Conservation (phyloP, 2,329 filamentous ascomycete genomes). For the Claviceps purpurea region DNA sequence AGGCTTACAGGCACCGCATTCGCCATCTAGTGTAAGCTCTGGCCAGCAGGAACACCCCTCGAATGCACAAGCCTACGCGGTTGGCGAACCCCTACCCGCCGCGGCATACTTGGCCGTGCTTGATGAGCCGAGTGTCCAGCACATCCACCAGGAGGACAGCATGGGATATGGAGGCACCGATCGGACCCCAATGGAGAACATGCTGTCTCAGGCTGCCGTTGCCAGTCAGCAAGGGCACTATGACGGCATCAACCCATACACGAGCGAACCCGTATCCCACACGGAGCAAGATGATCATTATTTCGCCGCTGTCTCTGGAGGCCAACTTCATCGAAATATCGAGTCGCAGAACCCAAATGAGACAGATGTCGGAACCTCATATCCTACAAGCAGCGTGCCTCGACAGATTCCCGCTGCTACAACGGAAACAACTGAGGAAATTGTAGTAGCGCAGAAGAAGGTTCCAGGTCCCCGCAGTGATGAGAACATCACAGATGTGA, state of each 20-base stretch:
- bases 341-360: slow-evolving; percentile 1
- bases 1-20: slow-evolving; percentile 67
- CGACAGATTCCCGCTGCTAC: neutral
- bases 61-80: slow-evolving; percentile 47
- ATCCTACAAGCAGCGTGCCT: neutral
- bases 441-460: neutral
- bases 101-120: slow-evolving; percentile 18
- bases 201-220: slow-evolving; percentile 36
- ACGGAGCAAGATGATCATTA: slow-evolving; percentile 7
- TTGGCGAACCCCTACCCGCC: slow-evolving; percentile 38
- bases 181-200: slow-evolving; percentile 31
- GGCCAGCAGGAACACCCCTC: slow-evolving; percentile 29
- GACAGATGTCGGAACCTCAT: neutral
- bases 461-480: neutral
- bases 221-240: slow-evolving; percentile 36
- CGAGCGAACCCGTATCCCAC: slow-evolving; percentile 26
- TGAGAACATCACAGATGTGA: slow-evolving; percentile 8
- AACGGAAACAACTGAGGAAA: neutral
- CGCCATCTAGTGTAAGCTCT: slow-evolving; percentile 72
- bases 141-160: slow-evolving; percentile 6
- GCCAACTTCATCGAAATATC: slow-evolving; percentile 7
- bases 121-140: neutral
- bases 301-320: slow-evolving; percentile 9
- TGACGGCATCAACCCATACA: slow-evolving; percentile 47
- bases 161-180: slow-evolving; percentile 32